Evolutionary conservation across 176 grass and related monocot genomes (phyloP).

Genomic region (Bolboschoenus planiculmis): DNA sequence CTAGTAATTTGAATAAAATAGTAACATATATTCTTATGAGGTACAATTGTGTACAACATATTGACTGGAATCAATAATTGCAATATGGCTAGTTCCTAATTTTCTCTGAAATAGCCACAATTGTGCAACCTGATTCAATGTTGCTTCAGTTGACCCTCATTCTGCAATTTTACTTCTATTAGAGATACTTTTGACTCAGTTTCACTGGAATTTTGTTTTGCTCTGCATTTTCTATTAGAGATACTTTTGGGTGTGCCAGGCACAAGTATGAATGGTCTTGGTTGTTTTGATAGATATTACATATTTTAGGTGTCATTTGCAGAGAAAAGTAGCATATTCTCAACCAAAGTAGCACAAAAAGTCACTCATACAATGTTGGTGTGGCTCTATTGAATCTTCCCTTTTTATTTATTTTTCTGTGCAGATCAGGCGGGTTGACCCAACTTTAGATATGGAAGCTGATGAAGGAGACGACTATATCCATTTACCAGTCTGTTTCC

Average conservation of each 20-base stretch:
- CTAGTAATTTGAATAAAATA: background rate
- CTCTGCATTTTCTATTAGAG: background rate
- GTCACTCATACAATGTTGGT: background rate
- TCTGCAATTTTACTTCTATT: too few relatives aligned
- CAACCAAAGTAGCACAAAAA: background rate
- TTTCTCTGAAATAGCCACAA: background rate
- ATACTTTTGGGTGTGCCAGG: too few relatives aligned
- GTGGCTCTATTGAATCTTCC: background rate
- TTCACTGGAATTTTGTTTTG: background rate
- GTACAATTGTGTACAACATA: background rate
- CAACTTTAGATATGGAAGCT: conserved; percentile 98
- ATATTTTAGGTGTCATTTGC: background rate
- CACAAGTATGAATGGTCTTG: background rate
- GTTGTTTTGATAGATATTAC: background rate
- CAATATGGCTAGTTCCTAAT: background rate
- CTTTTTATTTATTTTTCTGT: conserved; percentile 11
- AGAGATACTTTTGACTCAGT: background rate
- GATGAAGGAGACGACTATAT: conserved; percentile 90
- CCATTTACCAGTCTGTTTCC: conserved; percentile 61
- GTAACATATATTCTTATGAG: background rate
- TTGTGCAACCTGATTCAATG: background rate
- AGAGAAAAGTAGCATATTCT: background rate
- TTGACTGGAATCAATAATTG: background rate
- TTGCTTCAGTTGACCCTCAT: background rate
- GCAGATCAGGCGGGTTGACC: conserved; percentile 93